phyloP scores from a whole-genome alignment of 2,329 filamentous ascomycete genomes.

The Pseudogymnoascus sp. region DNA sequence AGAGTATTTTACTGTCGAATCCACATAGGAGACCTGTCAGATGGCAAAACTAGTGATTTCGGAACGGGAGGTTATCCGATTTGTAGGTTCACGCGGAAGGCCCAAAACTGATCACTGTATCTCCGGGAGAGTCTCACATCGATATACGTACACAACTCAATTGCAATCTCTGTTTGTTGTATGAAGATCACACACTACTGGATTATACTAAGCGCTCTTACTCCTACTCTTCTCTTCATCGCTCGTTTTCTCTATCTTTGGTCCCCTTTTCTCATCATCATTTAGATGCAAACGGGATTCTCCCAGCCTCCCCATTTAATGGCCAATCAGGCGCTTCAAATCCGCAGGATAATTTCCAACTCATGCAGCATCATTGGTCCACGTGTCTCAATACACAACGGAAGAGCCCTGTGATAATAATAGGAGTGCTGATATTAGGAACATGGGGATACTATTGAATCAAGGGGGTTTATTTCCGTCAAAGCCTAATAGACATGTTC shows the following conservation, averaged over 20 bases:
- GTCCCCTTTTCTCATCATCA: background rate
- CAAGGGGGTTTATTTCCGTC: background rate
- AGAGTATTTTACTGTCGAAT: background rate
- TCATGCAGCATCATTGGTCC: conserved; percentile 5
- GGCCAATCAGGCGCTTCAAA: background rate
- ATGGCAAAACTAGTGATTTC: conserved; percentile 3
- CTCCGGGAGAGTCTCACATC: background rate
- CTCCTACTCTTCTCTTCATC: background rate
- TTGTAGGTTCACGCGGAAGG: background rate
- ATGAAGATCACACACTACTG: background rate
- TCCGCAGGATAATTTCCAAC: conserved; percentile 2
- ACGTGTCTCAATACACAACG: background rate
- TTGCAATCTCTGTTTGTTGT: background rate
- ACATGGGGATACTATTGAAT: background rate
- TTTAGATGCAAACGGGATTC: background rate
- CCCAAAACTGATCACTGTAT: background rate
- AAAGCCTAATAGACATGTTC: background rate
- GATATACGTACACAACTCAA: background rate
- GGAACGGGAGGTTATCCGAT: background rate
- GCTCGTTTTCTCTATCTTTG: background rate
- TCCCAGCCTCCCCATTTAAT: conserved; percentile 6
- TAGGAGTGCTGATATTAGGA: background rate
- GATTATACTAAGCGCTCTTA: background rate
- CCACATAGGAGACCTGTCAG: conserved; percentile 6
- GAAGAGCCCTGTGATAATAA: background rate